Evolutionary conservation across 2,329 filamentous ascomycete species (phyloP), one percentile per base, ranked within the genome.

Genomic region (Thermothelomyces thermophilus): DNA sequence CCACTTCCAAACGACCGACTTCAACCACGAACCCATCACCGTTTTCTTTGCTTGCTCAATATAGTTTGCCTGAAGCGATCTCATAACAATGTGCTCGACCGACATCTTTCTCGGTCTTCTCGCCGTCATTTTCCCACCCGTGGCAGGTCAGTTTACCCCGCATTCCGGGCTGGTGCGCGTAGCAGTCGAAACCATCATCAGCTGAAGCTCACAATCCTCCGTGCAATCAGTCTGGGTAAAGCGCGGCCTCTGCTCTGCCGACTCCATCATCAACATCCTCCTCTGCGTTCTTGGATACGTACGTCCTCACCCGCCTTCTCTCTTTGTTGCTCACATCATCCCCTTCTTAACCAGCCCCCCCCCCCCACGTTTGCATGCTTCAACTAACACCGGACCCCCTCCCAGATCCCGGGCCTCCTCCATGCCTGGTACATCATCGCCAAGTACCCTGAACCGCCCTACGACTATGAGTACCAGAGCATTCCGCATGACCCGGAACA

Each of bases 141-240:
- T 85, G 48, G 72, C 82, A 52, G 81, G 81, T 84, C 73, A 63
- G 77, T 70, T 10, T 35, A 36, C 41, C 43, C 33, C 40, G 24
- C 51, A 20, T 28, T 40, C 39, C 20, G 36, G 30, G 20, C 8
- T 24, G 9, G n/a, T 31, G n/a, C 2, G 9, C 20, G 26, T 14
- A 17, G 16, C 16, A 37, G 7, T 4, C n/a, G n/a, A 14, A 26
- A 45, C 6, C 41, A 10, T 31, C 30, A 35, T 53, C 67, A 72
- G 63, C 71, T 66, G 49, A 37, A 3, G 2, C 9, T 55, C 42
- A 40, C 22, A 41, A 46, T n/a, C n/a, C n/a, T n/a, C n/a, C n/a
- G n/a, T n/a, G n/a, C n/a, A n/a, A n/a, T n/a, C n/a, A 89, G 93
- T 98, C 62, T 98, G 93, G 93, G 88, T 98, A 54, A 98, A 97